Percentiles rank a stretch among this genome's conserved stretches.
These are phyloP conservation scores for Russula vinacea DNA, from an alignment of 768 basidiomycete genomes.

Conservation along the genomic window DNA sequence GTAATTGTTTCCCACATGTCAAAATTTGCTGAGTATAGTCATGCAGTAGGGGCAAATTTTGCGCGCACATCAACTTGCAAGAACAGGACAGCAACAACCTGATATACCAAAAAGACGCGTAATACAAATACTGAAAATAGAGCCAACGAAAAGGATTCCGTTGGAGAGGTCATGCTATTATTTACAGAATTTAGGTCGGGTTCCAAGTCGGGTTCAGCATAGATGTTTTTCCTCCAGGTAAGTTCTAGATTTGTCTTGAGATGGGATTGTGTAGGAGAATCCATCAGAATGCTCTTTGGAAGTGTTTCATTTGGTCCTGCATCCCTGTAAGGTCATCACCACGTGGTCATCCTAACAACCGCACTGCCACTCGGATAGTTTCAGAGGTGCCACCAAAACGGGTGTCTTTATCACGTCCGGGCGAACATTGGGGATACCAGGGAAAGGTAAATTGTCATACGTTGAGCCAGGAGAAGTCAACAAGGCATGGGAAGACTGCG, in stretches of 20 bases:
- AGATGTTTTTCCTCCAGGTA: too few relatives aligned
- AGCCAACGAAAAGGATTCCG: too few relatives aligned
- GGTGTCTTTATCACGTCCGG: slow-evolving; percentile 21
- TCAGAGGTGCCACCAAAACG: slow-evolving; percentile 3
- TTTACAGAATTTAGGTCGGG: too few relatives aligned
- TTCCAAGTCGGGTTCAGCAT: too few relatives aligned
- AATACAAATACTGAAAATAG: neutral
- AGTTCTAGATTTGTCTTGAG: too few relatives aligned
- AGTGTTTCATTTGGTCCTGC: neutral
- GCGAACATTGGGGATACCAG: slow-evolving; percentile 52
- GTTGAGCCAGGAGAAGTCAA: slow-evolving; percentile 50
- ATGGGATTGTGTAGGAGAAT: too few relatives aligned
- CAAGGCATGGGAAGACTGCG: slow-evolving; percentile 36
- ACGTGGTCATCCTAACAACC: slow-evolving; percentile 39
- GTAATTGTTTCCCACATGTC: slow-evolving; percentile 21
- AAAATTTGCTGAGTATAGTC: too few relatives aligned
- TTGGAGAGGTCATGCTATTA: too few relatives aligned
- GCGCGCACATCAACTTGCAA: too few relatives aligned
- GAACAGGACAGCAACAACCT: too few relatives aligned
- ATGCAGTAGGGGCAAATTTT: too few relatives aligned
- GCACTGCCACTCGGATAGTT: slow-evolving; percentile 5
- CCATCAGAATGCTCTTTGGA: neutral
- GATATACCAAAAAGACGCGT: too few relatives aligned
- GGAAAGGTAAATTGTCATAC: slow-evolving; percentile 71
- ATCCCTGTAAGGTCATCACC: neutral